Conservation (phyloP, 2,329 filamentous ascomycete genomes). For the Diaporthe sp. region DNA sequence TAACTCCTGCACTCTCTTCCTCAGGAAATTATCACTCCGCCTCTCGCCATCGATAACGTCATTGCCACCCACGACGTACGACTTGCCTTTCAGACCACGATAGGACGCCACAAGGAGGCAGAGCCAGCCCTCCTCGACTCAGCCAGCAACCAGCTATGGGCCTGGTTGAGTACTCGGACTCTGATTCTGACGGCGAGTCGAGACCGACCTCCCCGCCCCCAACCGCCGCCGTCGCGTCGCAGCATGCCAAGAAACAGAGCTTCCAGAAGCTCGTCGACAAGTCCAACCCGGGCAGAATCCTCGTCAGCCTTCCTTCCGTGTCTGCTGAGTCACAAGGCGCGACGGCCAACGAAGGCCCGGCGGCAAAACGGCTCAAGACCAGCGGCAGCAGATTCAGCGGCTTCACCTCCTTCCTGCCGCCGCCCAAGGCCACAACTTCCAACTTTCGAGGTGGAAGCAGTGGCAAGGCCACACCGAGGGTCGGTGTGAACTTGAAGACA, state of each 20-base stretch:
- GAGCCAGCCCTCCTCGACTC: neutral
- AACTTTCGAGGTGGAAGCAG: slow-evolving; percentile 41
- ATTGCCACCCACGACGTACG: neutral
- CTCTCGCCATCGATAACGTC: neutral
- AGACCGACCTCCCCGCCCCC: slow-evolving; percentile 19
- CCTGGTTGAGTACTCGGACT: slow-evolving; percentile 87
- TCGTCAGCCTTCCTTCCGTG: slow-evolving; percentile 77
- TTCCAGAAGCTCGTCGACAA: slow-evolving; percentile 86
- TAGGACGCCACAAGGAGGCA: neutral
- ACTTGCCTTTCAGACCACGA: neutral
- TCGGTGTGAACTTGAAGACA: slow-evolving; percentile 81
- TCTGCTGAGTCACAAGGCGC: slow-evolving; percentile 48
- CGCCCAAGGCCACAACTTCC: slow-evolving; percentile 73
- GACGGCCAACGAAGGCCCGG: slow-evolving; percentile 62
- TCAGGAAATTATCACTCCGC: neutral
- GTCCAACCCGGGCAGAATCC: slow-evolving; percentile 84
- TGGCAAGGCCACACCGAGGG: slow-evolving; percentile 52
- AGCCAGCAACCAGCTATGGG: slow-evolving; percentile 64
- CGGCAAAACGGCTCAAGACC: slow-evolving; percentile 77
- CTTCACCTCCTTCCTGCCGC: slow-evolving; percentile 87
- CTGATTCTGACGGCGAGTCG: slow-evolving; percentile 72
- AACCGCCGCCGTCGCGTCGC: slow-evolving; percentile 30
- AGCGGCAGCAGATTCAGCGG: slow-evolving; percentile 75
- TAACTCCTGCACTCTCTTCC: neutral
- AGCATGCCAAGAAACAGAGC: slow-evolving; percentile 61